Evolutionary conservation across 1,284 basidiomycete genomes (phyloP).

Genomic region (Malassezia pachydermatis): DNA sequence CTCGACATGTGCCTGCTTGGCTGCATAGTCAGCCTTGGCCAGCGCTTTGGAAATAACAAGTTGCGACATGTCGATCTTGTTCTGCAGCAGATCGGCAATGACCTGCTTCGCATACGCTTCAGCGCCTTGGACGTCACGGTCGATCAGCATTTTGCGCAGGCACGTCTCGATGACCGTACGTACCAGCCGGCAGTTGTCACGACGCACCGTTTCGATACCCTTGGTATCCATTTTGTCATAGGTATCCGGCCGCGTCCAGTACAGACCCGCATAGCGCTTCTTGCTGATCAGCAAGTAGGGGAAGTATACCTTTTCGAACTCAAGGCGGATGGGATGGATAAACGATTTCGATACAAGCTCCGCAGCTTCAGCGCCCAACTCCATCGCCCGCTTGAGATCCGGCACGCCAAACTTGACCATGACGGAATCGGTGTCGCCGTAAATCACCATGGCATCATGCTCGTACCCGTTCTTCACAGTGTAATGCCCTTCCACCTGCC

Average conservation of each 20-base stretch:
- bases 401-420: constrained; percentile 47
- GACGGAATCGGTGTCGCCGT: constrained; percentile 48
- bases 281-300: constrained; percentile 48
- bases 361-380: constrained; percentile 74
- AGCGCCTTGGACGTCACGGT: constrained; percentile 46
- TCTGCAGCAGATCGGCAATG: constrained; percentile 46
- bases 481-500: constrained; percentile 38
- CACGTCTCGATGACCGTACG: constrained; percentile 48
- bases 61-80: constrained; percentile 48
- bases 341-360: constrained; percentile 59
- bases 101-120: constrained; percentile 45
- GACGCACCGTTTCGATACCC: constrained; percentile 48
- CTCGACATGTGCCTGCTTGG: constrained; percentile 47
- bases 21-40: constrained; percentile 45
- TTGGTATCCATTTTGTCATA: constrained; percentile 49
- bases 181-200: constrained; percentile 47
- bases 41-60: constrained; percentile 47
- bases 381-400: constrained; percentile 40
- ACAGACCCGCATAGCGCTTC: constrained; percentile 47
- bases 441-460: constrained; percentile 45
- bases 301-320: constrained; percentile 48
- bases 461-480: constrained; percentile 46
- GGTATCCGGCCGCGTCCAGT: constrained; percentile 42
- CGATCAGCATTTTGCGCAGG: constrained; percentile 47
- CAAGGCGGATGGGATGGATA: constrained; percentile 44